A percentile compares a stretch with the other conserved stretches of the same genome.
phyloP scores from a whole-genome alignment of 2,329 filamentous ascomycete species.

The Cordyceps cicadae region DNA sequence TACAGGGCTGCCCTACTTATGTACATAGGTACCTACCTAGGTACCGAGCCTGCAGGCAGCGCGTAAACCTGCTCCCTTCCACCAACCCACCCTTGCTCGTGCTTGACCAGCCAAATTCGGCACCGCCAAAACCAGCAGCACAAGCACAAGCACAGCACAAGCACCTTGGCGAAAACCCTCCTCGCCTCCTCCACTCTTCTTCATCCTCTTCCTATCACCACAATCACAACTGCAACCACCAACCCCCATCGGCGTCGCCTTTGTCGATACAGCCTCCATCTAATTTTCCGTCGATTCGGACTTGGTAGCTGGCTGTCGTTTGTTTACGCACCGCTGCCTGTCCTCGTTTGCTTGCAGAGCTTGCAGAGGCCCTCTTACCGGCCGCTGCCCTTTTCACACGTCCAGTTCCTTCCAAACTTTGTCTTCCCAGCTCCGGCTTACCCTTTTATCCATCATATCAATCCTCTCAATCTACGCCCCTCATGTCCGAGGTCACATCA shows the following conservation, averaged over 20 bases:
- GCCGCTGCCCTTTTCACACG: constrained; percentile 19
- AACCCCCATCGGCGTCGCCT: constrained; percentile 8
- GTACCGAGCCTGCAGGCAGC: not conserved
- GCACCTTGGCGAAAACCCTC: constrained; percentile 9
- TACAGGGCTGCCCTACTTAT: not conserved
- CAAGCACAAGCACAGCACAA: not conserved
- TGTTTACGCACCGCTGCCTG: constrained; percentile 12
- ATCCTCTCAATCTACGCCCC: constrained; percentile 21
- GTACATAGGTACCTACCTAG: not conserved
- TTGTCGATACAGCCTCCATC: constrained; percentile 9
- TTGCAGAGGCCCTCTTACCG: constrained; percentile 32
- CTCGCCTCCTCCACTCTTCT: constrained; percentile 6
- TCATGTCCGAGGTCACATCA: constrained; percentile 92
- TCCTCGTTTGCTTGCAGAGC: constrained; percentile 21
- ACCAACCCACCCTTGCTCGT: not conserved
- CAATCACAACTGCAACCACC: constrained; percentile 7
- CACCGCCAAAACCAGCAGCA: not conserved
- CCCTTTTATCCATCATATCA: constrained; percentile 15
- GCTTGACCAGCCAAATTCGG: too few relatives aligned
- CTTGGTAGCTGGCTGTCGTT: constrained; percentile 12
- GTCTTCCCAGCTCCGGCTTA: constrained; percentile 23
- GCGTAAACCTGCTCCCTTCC: not conserved
- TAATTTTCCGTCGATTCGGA: constrained; percentile 9
- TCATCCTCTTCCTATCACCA: constrained; percentile 1
- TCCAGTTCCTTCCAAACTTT: constrained; percentile 13